Evolutionary conservation across 2,329 filamentous ascomycete species (phyloP).

Genomic region (Xylaria sp.): DNA sequence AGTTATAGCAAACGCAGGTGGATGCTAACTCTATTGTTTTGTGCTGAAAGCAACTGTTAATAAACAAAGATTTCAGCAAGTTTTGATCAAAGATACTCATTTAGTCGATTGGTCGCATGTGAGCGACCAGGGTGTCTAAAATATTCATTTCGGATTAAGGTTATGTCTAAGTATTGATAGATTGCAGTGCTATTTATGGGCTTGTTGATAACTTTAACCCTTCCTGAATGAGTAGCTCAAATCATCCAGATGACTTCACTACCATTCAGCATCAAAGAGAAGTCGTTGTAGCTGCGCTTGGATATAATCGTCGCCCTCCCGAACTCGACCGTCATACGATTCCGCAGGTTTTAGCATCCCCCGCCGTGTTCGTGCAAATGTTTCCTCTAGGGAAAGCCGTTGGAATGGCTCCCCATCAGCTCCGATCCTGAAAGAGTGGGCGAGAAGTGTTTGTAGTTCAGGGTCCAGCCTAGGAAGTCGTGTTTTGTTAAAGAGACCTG

Average conservation of each 20-base stretch:
- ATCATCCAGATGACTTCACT: background rate
- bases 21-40: too few relatives aligned
- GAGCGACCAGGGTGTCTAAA: too few relatives aligned
- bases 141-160: too few relatives aligned
- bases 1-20: too few relatives aligned
- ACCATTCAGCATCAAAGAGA: conserved; percentile 13
- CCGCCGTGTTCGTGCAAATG: conserved; percentile 2
- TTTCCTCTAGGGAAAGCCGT: conserved; percentile 10
- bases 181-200: too few relatives aligned
- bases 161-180: too few relatives aligned
- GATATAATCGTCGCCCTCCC: conserved; percentile 11
- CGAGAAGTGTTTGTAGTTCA: conserved; percentile 16
- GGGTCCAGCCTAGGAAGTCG: conserved; percentile 11
- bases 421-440: conserved; percentile 6
- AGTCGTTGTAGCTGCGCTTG: background rate
- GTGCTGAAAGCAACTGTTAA: too few relatives aligned
- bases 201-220: too few relatives aligned
- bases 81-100: too few relatives aligned
- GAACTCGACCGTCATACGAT: background rate
- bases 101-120: too few relatives aligned
- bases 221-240: background rate
- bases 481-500: conserved; percentile 5
- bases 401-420: background rate
- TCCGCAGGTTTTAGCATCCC: conserved; percentile 11
- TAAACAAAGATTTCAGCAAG: too few relatives aligned